These are phyloP conservation scores for Fusarium clavum DNA, from an alignment of 2,329 filamentous ascomycete species.

Conservation along the genomic window DNA sequence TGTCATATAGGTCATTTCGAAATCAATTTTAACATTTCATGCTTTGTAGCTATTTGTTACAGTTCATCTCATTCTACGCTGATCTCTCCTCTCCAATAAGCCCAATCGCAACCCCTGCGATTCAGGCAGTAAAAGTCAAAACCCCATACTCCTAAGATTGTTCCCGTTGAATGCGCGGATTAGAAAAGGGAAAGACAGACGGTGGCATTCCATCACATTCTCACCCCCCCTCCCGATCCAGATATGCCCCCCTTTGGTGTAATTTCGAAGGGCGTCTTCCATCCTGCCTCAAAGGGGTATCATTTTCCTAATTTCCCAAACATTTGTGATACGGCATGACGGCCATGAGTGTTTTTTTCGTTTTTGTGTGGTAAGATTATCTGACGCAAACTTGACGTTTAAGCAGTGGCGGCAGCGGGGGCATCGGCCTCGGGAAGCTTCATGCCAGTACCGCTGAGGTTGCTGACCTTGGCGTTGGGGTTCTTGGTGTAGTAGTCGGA, in stretches of 20 bases:
- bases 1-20: neutral
- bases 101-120: slow-evolving; percentile 19
- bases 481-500: slow-evolving; percentile 93
- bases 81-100: slow-evolving; percentile 17
- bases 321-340: slow-evolving; percentile 12
- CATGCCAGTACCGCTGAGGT: slow-evolving; percentile 79
- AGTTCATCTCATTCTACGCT: slow-evolving; percentile 31
- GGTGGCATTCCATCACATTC: slow-evolving; percentile 24
- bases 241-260: slow-evolving; percentile 14
- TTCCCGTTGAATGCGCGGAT: slow-evolving; percentile 32
- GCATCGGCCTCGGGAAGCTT: slow-evolving; percentile 70
- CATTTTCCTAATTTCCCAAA: slow-evolving; percentile 42
- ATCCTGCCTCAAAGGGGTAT: slow-evolving; percentile 44
- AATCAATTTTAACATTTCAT: slow-evolving; percentile 37
- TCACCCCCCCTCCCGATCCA: slow-evolving; percentile 19
- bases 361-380: slow-evolving; percentile 18
- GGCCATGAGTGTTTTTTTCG: slow-evolving; percentile 14
- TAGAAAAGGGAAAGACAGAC: slow-evolving; percentile 24
- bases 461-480: slow-evolving; percentile 76
- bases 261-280: slow-evolving; percentile 24
- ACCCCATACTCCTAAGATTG: slow-evolving; percentile 43
- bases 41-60: slow-evolving; percentile 35
- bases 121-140: slow-evolving; percentile 36
- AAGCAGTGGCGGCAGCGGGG: slow-evolving; percentile 49
- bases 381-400: slow-evolving; percentile 14